Evolutionary conservation across 768 basidiomycete genomes (phyloP), one percentile per base, ranked within the genome.

Genomic region (Xerocomellus amylosporus): DNA sequence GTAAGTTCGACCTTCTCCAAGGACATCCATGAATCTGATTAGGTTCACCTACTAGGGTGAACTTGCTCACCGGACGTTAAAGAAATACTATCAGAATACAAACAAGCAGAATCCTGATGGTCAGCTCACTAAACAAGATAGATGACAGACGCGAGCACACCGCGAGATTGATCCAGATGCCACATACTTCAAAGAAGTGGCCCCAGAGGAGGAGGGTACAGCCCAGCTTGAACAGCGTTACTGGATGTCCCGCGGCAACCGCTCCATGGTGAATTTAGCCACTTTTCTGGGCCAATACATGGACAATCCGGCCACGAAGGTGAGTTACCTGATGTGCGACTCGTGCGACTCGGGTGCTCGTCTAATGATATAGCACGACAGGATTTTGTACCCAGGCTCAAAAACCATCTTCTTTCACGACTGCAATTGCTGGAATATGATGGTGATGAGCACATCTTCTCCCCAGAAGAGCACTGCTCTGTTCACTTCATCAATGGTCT

Each of bases 381-480:
- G 65, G 47, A 54, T 38, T 69, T 70, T 24, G 38, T 62, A 15
- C 53, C 49, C 0, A 46, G 38, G 5, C 46, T 71, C 6, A 58
- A 68, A 34, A 53, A 55, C 13, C 64, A 71, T 33, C 48, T 71
- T 0, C 57, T 69, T 0, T 22, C n/a, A 0, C 51, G 62, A 2
- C 36, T 65, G 40, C 0, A 31, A 55, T 7, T 5, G 12, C n/a
- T 36, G 0, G 36, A 39, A 4, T 52, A 52, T 17, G 36, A 45
- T 39, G 51, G 51, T 1, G 43, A 52, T 30, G 51, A 52, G 26
- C 10, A 24, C 8, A 12, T 12, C 0, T 33, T 69, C 36, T 20
- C 43, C 1, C 8, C 3, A 1, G 43, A 37, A 2, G 36, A 52
- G 5, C 36, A 6, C 1, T 1, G 4, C 7, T 20, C 24, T 3